These are phyloP conservation scores for Lentinula edodes DNA, from an alignment of 768 basidiomycete genomes.

Conservation along the genomic window DNA sequence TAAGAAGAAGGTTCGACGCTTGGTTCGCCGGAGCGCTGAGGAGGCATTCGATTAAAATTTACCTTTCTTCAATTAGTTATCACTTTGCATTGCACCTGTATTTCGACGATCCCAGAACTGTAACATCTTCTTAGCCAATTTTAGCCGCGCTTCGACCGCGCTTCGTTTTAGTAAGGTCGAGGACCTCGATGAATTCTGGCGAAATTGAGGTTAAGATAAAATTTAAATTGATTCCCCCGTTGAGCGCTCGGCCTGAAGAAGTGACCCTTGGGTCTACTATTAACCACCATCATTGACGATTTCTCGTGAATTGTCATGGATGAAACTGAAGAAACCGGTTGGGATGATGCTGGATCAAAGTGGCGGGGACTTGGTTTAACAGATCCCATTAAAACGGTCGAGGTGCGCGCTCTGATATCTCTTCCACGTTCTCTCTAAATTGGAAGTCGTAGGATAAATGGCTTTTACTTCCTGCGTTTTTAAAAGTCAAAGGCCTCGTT, in stretches of 20 bases:
- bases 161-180: too few species aligned
- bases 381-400: slow-evolving; percentile 85
- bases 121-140: too few species aligned
- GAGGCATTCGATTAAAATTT: slow-evolving; percentile 67
- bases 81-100: neutral
- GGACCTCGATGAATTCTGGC: too few species aligned
- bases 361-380: slow-evolving; percentile 80
- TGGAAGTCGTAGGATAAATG: slow-evolving; percentile 80
- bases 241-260: too few species aligned
- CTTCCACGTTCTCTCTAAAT: slow-evolving; percentile 6
- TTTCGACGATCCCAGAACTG: too few species aligned
- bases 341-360: slow-evolving; percentile 54
- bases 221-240: too few species aligned
- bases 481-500: slow-evolving; percentile 96
- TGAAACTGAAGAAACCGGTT: slow-evolving; percentile 36
- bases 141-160: too few species aligned
- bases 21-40: slow-evolving; percentile 85
- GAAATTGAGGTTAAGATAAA: too few species aligned
- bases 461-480: slow-evolving; percentile 92
- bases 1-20: slow-evolving; percentile 91
- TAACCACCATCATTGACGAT: too few species aligned
- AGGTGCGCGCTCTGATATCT: slow-evolving; percentile 49
- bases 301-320: neutral
- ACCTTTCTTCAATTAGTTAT: neutral
- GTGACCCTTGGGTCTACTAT: too few species aligned